Conservation (phyloP, 2,329 filamentous ascomycete species). For the Ceratocystis papillata region DNA sequence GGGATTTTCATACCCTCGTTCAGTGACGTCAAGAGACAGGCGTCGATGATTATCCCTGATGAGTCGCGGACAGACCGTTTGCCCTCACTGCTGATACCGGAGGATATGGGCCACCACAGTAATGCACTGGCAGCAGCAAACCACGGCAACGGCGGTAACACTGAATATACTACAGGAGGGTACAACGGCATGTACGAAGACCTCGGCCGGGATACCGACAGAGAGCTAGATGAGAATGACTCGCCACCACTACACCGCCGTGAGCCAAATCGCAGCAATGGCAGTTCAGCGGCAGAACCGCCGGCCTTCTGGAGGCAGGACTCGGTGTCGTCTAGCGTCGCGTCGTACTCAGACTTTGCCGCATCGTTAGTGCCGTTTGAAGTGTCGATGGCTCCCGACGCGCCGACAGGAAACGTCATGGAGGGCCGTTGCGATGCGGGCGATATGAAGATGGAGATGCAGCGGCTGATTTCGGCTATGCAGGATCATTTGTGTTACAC, state of each 20-base stretch:
- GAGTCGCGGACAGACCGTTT: constrained; percentile 22
- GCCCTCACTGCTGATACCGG: constrained; percentile 22
- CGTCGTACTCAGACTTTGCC: constrained; percentile 19
- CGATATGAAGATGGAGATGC: constrained; percentile 24
- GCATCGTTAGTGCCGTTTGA: constrained; percentile 21
- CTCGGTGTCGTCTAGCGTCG: constrained; percentile 6
- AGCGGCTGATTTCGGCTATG: constrained; percentile 20
- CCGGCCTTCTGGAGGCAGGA: constrained; percentile 15
- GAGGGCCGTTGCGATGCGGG: constrained; percentile 20
- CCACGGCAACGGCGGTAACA: not conserved
- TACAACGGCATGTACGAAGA: constrained; percentile 23
- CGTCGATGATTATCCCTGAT: constrained; percentile 23
- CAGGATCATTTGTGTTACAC: constrained; percentile 24
- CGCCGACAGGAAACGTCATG: constrained; percentile 19
- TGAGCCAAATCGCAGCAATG: constrained; percentile 4
- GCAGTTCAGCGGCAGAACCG: constrained; percentile 14
- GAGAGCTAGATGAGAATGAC: constrained; percentile 8
- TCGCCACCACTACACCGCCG: constrained; percentile 18
- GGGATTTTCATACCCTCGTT: constrained; percentile 22
- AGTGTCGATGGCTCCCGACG: constrained; percentile 18
- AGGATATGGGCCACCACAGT: constrained; percentile 21
- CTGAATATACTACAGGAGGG: constrained; percentile 14
- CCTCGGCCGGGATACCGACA: not conserved
- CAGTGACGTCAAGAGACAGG: constrained; percentile 17
- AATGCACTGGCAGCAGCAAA: not conserved